These are phyloP conservation scores for Penicillium sp. DNA, from an alignment of 2,329 filamentous ascomycete genomes.

Conservation along the genomic window DNA sequence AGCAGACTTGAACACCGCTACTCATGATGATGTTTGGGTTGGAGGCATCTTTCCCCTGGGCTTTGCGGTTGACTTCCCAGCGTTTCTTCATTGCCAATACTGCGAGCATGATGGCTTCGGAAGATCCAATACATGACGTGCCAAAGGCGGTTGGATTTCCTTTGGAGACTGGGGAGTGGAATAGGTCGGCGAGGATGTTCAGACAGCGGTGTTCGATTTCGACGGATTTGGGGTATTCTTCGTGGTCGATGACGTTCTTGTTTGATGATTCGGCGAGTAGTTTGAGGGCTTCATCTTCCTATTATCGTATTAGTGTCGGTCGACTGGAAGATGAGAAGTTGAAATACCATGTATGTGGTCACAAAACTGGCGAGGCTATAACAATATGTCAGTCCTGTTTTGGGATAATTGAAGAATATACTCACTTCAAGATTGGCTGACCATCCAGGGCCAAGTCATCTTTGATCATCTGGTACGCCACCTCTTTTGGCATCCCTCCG, in stretches of 20 bases:
- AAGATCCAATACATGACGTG: slow-evolving; percentile 69
- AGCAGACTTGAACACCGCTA: slow-evolving; percentile 68
- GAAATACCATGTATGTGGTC: slow-evolving; percentile 61
- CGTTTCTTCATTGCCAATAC: slow-evolving; percentile 72
- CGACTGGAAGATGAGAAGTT: not conserved
- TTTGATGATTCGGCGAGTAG: slow-evolving; percentile 67
- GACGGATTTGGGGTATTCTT: slow-evolving; percentile 62
- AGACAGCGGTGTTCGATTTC: slow-evolving; percentile 67
- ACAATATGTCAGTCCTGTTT: not conserved
- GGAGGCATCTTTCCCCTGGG: slow-evolving; percentile 61
- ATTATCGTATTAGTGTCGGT: not conserved
- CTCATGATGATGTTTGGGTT: slow-evolving; percentile 75
- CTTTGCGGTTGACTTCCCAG: slow-evolving; percentile 65
- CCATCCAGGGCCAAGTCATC: slow-evolving; percentile 66
- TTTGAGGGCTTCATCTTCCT: slow-evolving; percentile 61
- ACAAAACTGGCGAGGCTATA: slow-evolving; percentile 56
- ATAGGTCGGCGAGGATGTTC: slow-evolving; percentile 66
- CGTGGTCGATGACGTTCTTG: slow-evolving; percentile 72
- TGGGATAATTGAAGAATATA: slow-evolving; percentile 20
- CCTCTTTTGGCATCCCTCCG: slow-evolving; percentile 76
- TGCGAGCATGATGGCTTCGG: slow-evolving; percentile 69
- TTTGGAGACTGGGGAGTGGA: slow-evolving; percentile 56
- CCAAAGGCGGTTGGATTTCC: slow-evolving; percentile 63
- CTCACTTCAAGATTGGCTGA: slow-evolving; percentile 66
- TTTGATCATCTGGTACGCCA: slow-evolving; percentile 64